Percentiles rank a stretch among this genome's conserved stretches.
Evolutionary conservation across 306 rosid species (phyloP).

Genomic region (Corylus heterophylla): DNA sequence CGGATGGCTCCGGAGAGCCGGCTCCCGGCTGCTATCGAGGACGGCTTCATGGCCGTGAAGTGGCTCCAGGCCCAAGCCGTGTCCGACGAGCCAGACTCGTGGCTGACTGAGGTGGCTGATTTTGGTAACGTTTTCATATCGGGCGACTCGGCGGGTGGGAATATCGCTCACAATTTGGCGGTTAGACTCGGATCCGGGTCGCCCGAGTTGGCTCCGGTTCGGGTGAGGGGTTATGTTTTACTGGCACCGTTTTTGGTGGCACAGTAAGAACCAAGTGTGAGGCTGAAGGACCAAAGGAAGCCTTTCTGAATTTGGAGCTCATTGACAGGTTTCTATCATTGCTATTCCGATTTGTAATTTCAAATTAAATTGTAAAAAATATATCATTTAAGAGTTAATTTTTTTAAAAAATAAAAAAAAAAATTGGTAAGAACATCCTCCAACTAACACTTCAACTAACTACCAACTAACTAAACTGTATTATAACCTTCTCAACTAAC

Average conservation of each 20-base stretch:
- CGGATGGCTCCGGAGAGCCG: slow-evolving; percentile 83
- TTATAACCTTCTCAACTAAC: too few species aligned
- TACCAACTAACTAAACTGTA: too few species aligned
- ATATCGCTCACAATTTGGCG: slow-evolving; percentile 67
- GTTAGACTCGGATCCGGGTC: slow-evolving; percentile 52
- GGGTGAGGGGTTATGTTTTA: slow-evolving; percentile 65
- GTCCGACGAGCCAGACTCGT: slow-evolving; percentile 44
- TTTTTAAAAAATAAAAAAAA: too few species aligned
- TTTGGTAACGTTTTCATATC: slow-evolving; percentile 58
- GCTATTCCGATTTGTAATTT: too few species aligned
- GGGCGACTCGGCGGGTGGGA: slow-evolving; percentile 93
- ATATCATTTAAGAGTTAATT: too few species aligned
- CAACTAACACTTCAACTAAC: too few species aligned
- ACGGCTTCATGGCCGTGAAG: slow-evolving; percentile 55
- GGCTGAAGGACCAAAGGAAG: slow-evolving; percentile 73
- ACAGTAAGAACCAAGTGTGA: slow-evolving; percentile 46
- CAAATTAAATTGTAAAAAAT: too few species aligned
- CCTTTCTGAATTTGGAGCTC: slow-evolving; percentile 79
- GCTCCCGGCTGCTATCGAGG: slow-evolving; percentile 72
- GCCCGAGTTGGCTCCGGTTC: slow-evolving; percentile 47
- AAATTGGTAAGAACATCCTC: too few species aligned
- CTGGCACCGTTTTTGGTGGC: slow-evolving; percentile 86
- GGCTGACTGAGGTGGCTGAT: slow-evolving; percentile 71
- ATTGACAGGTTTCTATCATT: slow-evolving; percentile 57
- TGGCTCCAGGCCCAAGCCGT: slow-evolving; percentile 69